Base-by-base conservation (phyloP, 768 basidiomycete genomes). In the Lactifluus pinguis region DNA sequence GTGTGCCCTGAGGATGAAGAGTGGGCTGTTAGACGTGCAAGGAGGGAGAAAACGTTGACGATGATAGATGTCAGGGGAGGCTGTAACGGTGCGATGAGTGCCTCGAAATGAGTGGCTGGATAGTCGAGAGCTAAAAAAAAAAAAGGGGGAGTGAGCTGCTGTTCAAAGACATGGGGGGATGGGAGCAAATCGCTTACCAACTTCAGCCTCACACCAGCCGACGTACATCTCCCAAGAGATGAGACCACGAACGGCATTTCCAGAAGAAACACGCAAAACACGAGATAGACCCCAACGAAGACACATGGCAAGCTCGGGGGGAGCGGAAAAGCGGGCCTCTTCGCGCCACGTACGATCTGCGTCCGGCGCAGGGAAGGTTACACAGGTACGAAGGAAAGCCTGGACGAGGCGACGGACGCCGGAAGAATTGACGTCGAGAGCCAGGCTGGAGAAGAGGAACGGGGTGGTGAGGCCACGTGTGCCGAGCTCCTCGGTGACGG, bases 281-380 rank as follows among this genome's bases (percentile, higher is more conserved):
- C 94, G 76, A 3, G 85, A 88, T 6, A 98, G 80, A 36, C 86
- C 92, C 97, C 97, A 99, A 25, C 95, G 85, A 36, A 98, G 77
- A 67, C 87, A 83, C 86, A 95, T 94, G 5, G 87, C 93, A 14
- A 98, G 76, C 68, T 97, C 91, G 62, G 95, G 86, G 11, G 91
- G 86, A 5, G 84, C 85, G 0, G 92, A 89, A 68, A 95, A 90
- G 38, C 76, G 75, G 1, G 92, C 86, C 69, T 98, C 94, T 66
- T 92, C 86, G 47, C 81, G 77, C 85, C 86, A 91, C 54, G 77
- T 77, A 29, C 67, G 68, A 50, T 87, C 85, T 8, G 79, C 81
- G 13, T 76, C 76, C 17, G 60, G 44, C 19, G 66, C 59, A 34
- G 67, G 62, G 62, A 65, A 67, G 48, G 62, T 21, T 2, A 64